phyloP scores from a whole-genome alignment of 129 eudicot genomes.

The Helichrysum umbraculigerum region DNA sequence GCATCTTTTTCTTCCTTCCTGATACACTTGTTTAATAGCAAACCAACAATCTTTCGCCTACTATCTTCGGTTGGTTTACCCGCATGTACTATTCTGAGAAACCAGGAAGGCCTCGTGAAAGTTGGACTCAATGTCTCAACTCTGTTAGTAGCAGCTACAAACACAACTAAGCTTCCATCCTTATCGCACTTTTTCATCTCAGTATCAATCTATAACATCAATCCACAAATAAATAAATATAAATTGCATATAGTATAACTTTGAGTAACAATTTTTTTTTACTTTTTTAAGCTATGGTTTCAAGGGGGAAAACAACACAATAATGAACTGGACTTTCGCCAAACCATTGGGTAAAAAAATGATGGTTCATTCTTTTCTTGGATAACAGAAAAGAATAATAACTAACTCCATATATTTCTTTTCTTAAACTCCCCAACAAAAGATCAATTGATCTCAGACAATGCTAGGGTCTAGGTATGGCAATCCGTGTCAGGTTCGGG shows the following conservation, averaged over 20 bases:
- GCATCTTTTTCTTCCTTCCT: slow-evolving; percentile 1
- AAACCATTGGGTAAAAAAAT: background rate
- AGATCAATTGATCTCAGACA: no score
- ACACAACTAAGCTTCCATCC: background rate
- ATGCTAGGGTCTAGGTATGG: no score
- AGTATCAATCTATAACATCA: background rate
- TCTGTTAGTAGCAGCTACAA: background rate
- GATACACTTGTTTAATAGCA: background rate
- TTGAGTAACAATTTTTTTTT: background rate
- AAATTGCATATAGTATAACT: background rate
- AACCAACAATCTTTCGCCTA: background rate
- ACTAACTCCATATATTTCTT: no score
- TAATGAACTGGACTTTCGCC: background rate
- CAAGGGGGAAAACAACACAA: background rate
- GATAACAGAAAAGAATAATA: no score
- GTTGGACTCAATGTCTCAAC: background rate
- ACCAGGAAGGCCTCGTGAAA: background rate
- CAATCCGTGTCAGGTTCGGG: no score
- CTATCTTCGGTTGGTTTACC: background rate
- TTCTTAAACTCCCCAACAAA: no score
- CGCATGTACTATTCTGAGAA: background rate
- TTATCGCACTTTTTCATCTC: background rate
- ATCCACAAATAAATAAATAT: background rate
- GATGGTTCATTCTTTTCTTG: background rate
- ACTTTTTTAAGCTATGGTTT: no score